Evolutionary conservation across 768 basidiomycete species (phyloP).

Genomic region (Amyloporia xantha): DNA sequence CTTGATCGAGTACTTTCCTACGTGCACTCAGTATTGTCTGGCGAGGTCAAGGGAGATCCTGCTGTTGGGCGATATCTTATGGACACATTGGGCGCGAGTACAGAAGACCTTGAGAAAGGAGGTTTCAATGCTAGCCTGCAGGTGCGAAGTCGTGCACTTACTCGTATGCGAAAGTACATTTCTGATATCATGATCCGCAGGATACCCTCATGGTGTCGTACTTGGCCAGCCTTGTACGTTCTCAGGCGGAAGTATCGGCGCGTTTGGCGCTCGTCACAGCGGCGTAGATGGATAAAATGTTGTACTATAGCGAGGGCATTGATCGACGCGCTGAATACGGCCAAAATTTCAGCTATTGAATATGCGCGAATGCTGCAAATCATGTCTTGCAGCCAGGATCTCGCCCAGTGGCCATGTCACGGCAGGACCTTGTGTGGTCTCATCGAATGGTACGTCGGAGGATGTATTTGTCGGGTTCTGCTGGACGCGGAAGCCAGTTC

Average conservation of each 20-base stretch:
- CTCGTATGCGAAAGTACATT: conserved; percentile 7
- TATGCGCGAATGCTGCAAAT: conserved; percentile 91
- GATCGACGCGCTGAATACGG: not conserved
- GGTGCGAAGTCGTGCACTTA: conserved; percentile 32
- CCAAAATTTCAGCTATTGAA: conserved; percentile 67
- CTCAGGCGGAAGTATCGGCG: conserved; percentile 89
- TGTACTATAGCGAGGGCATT: not conserved
- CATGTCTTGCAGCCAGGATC: conserved; percentile 83
- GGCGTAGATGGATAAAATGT: conserved; percentile 23
- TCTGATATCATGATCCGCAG: conserved; percentile 29
- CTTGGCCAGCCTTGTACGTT: conserved; percentile 85
- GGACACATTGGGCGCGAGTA: conserved; percentile 72
- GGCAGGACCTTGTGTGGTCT: conserved; percentile 51
- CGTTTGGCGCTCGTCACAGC: conserved; percentile 71
- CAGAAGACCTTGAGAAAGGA: conserved; percentile 63
- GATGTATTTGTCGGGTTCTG: not conserved
- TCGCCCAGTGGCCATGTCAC: conserved; percentile 97
- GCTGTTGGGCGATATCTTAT: conserved; percentile 88
- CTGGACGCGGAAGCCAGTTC: conserved; percentile 34
- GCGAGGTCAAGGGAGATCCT: conserved; percentile 73
- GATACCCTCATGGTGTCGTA: conserved; percentile 95
- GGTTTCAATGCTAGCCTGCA: conserved; percentile 75
- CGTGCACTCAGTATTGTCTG: conserved; percentile 72
- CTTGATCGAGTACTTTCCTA: conserved; percentile 82
- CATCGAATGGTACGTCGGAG: conserved; percentile 13